Evolutionary conservation across 768 basidiomycete species (phyloP), one percentile per base, ranked within the genome.

Genomic region (Russula lepida): DNA sequence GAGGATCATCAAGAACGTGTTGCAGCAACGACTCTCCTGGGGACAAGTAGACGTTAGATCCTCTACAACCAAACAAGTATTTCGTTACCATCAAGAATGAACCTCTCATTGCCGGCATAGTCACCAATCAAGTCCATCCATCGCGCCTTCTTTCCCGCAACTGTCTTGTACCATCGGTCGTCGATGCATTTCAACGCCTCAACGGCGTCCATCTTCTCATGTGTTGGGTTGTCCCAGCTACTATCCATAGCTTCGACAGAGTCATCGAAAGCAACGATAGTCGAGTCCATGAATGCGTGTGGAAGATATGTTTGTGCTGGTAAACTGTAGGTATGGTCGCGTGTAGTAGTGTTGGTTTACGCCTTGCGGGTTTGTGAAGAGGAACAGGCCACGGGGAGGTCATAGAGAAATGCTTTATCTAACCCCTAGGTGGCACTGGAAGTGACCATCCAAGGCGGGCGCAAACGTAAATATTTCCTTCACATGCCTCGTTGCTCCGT

Each of bases 81-180:
- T 32, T 6, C 64, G 68, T 39, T 68, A 82, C 85, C 85, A 69
- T 87, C 84, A 59, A 88, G 74, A 43, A 86, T 66, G 67, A 88
- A 88, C 17, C 77, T 76, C 67, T 88, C 86, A 37, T 68, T 77
- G 1, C 86, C 86, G 23, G 83, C 85, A 69, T 86, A 88, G 67
- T 86, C 86, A 4, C 85, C 84, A 30, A 88, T 71, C 9, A 88
- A 74, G 69, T 88, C 86, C 85, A 88, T 86, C 82, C 80, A 81
- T 59, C 81, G 68, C 13, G 75, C 77, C 28, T 68, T 61, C 59
- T 74, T 71, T 67, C 70, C 72, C 28, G 71, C 68, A 13, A 62
- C 3, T n/a, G 52, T 46, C 30, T 69, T 64, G 61, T 76, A 80
- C 80, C 80, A 81, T 48, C 59, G 59, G 15, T 60, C 63, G 64